Evolutionary conservation across 345 rosid genomes (phyloP), one percentile per base, ranked within the genome.

Genomic region (Salix arbutifolia): DNA sequence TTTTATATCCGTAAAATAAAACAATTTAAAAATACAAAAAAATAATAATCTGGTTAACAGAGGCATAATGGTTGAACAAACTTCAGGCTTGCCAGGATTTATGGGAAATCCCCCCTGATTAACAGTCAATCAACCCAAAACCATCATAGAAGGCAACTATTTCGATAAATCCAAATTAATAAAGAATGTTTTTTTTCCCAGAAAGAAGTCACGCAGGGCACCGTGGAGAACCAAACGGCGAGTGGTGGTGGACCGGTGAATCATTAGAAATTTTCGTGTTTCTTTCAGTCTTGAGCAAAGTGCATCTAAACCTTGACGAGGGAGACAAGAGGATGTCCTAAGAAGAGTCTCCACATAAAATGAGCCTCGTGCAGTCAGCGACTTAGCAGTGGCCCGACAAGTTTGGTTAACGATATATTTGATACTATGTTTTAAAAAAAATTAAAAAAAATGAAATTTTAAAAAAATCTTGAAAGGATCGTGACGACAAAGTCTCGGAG

Each of bases 231-330:
- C 76, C 70, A 67, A 52, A 70, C 46, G 60, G 46, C 25, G 38
- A 71, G 62, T 60, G 65, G 80, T 81, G 80, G 84, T 76, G 87
- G 83, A 78, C 78, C 71, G 69, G 56, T 65, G 65, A 84, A 84
- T 84, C 81, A 82, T 80, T 78, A 75, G 40, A 37, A 74, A 52
- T 65, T 75, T 71, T 72, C 33, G 25, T 18, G 40, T 38, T 53
- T 53, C 11, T 42, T 42, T 10, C 38, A 65, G 71, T 48, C 52
- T 30, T 30, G 31, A 30, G 31, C 31, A 30, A 30, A 30, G 31
- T 30, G 31, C 31, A 30, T 68, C 74, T 58, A 79, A 56, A 69
- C 74, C 62, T 73, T 68, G 50, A 48, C 4, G 58, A 42, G 33
- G 23, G 25, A 58, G 67, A 77, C 74, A 64, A 48, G 52, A 44